Base-by-base conservation (phyloP, 306 rosid species). In the Astragalus membranaceus region DNA sequence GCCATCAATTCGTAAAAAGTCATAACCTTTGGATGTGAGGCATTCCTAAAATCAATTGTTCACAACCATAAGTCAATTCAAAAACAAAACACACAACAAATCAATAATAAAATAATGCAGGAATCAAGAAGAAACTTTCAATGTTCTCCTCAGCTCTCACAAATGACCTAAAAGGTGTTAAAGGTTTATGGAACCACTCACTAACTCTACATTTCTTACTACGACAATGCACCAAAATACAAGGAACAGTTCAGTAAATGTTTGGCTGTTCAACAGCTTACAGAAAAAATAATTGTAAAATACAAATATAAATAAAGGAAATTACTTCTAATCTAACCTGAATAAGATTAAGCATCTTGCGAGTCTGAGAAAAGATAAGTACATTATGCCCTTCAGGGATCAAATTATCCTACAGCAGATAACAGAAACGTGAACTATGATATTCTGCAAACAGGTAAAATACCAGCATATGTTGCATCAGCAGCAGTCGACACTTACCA, bases 301-400 rank as follows among this genome's bases (percentile, higher is more conserved):
- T 10, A 12, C 30, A 12, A 30, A 59, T 35, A 35, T 50, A 69
- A 49, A 41, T 42, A 36, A 58, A 32, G 37, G 23, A 67, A 46
- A 46, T 14, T 64, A 60, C 8, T 29, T 44, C 35, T 29, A 56
- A 33, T 67, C 81, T 52, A 60, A 93, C 97, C 96, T 93, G 88
- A 70, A 93, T 83, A 75, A 90, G 90, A 84, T 88, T 88, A 77
- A 93, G 98, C 98, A 90, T 93, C 90, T 88, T 93, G 73, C 94
- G 96, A 64, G 97, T 93, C 84, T 90, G 97, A 62, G 98, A 93
- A 71, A 93, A 93, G 61, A 93, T 88, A 39, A 93, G 93, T 77
- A 93, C 88, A 35, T 55, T 73, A 80, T 93, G 97, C 62, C 98
- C 98, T 74, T 90, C 80, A 2, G 89, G 90, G 53, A 90, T 80